Percentiles rank a stretch among this genome's conserved stretches.
Evolutionary conservation across 2,329 filamentous ascomycete genomes (phyloP).

Genomic region (Dactylonectria macrodidyma): DNA sequence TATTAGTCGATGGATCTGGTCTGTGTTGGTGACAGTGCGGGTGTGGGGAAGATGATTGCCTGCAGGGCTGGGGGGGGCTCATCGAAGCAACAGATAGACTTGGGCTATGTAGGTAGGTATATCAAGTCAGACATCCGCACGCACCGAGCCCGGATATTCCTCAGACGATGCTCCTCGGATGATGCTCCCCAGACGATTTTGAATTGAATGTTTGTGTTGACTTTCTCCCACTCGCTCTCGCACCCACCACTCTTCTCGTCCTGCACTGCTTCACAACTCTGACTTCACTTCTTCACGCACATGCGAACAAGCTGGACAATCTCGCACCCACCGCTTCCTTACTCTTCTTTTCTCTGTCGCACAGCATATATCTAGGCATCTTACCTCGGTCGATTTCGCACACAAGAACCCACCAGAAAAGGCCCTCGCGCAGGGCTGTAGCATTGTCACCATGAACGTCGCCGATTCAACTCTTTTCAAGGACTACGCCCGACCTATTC

Average conservation of each 20-base stretch:
- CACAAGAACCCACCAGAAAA: background rate
- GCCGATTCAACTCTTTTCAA: constrained; percentile 47
- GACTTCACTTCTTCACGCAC: background rate
- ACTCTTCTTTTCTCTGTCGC: background rate
- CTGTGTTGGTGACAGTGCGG: background rate
- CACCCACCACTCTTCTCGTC: background rate
- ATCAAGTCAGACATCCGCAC: background rate
- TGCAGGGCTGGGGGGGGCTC: background rate
- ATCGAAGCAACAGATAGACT: background rate
- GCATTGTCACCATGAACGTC: constrained; percentile 40
- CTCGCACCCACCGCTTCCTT: background rate
- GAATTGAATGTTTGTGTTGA: background rate
- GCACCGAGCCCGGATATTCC: background rate
- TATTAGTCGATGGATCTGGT: background rate
- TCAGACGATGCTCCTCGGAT: background rate
- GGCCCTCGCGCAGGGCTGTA: background rate
- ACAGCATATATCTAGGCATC: background rate
- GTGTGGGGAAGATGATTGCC: background rate
- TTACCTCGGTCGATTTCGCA: background rate
- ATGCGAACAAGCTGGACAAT: background rate
- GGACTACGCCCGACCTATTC: constrained; percentile 40
- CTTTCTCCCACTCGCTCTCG: background rate
- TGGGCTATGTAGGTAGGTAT: background rate
- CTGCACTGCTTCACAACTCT: background rate
- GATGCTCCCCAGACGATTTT: background rate